Evolutionary conservation across 805 yeast genomes (phyloP).

Genomic region (Lachancea waltii): DNA sequence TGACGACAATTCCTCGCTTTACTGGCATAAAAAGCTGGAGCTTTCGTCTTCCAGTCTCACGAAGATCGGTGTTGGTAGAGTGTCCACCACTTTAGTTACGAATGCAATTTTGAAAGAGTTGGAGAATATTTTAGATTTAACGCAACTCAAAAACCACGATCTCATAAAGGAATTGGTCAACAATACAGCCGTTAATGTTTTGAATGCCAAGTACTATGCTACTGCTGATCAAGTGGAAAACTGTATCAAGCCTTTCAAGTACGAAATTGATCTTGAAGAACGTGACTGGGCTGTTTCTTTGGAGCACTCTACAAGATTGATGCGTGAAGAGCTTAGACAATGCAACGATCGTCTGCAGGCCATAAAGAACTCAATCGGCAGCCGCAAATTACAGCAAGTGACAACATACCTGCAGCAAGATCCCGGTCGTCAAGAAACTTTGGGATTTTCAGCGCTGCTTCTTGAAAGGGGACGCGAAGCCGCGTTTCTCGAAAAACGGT

Average conservation of each 20-base stretch:
- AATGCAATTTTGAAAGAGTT: conserved; percentile 75
- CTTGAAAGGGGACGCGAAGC: conserved; percentile 81
- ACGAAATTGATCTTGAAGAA: conserved; percentile 93
- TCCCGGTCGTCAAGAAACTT: conserved; percentile 50
- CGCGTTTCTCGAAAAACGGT: conserved; percentile 66
- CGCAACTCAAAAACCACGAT: conserved; percentile 81
- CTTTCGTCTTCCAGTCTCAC: conserved; percentile 77
- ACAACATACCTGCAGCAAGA: conserved; percentile 55
- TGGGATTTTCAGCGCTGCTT: conserved; percentile 76
- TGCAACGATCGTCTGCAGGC: conserved; percentile 58
- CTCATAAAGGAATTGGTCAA: conserved; percentile 71
- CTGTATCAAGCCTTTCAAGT: conserved; percentile 95
- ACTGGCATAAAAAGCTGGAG: conserved; percentile 86
- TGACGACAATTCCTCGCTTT: conserved; percentile 43
- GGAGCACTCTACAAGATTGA: conserved; percentile 64
- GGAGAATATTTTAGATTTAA: conserved; percentile 60
- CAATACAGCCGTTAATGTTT: conserved; percentile 77
- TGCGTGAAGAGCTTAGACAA: conserved; percentile 81
- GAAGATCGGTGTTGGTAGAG: conserved; percentile 88
- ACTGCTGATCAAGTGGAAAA: conserved; percentile 99
- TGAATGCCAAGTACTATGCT: conserved; percentile 71
- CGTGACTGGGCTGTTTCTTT: conserved; percentile 84
- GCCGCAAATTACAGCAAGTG: conserved; percentile 76
- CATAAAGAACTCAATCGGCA: conserved; percentile 69
- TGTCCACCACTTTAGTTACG: conserved; percentile 76